These are phyloP conservation scores for Hanseniaspora jakobsenii DNA, from an alignment of 805 yeast species.

Conservation along the genomic window DNA sequence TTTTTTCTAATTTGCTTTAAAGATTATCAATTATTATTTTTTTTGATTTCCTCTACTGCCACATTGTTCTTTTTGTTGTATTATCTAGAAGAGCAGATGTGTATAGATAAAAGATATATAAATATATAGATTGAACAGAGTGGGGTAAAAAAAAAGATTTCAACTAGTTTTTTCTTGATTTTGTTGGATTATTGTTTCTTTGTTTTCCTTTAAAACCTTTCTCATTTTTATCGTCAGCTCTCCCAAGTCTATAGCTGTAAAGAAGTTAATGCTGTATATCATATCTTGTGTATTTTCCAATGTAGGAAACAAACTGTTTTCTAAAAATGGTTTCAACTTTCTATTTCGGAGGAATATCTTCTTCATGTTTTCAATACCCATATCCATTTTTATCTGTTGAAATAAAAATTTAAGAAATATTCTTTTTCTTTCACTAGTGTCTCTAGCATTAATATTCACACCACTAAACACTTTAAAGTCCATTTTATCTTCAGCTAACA, in stretches of 20 bases:
- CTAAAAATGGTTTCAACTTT: slow-evolving; percentile 36
- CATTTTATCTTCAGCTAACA: slow-evolving; percentile 57
- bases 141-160: too few relatives aligned
- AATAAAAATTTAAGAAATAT: slow-evolving; percentile 71
- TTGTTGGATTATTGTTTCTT: too few relatives aligned
- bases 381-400: slow-evolving; percentile 63
- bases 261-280: slow-evolving; percentile 74
- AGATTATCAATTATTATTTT: too few relatives aligned
- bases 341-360: slow-evolving; percentile 40
- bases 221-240: slow-evolving; percentile 75
- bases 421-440: slow-evolving; percentile 68
- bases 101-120: too few relatives aligned
- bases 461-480: slow-evolving; percentile 49
- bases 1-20: too few relatives aligned
- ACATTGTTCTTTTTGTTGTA: too few relatives aligned
- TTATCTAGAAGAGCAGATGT: too few relatives aligned
- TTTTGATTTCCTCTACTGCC: too few relatives aligned
- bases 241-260: slow-evolving; percentile 88
- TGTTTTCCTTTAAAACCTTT: slow-evolving; percentile 31
- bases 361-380: slow-evolving; percentile 42
- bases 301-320: slow-evolving; percentile 51
- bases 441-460: slow-evolving; percentile 52
- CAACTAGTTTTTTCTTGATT: too few relatives aligned
- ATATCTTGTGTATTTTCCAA: slow-evolving; percentile 32
- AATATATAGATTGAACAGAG: too few relatives aligned